Evolutionary conservation across 1,284 basidiomycete genomes (phyloP), one percentile per base, ranked within the genome.

Genomic region (Exobasidium cylindrosporum): DNA sequence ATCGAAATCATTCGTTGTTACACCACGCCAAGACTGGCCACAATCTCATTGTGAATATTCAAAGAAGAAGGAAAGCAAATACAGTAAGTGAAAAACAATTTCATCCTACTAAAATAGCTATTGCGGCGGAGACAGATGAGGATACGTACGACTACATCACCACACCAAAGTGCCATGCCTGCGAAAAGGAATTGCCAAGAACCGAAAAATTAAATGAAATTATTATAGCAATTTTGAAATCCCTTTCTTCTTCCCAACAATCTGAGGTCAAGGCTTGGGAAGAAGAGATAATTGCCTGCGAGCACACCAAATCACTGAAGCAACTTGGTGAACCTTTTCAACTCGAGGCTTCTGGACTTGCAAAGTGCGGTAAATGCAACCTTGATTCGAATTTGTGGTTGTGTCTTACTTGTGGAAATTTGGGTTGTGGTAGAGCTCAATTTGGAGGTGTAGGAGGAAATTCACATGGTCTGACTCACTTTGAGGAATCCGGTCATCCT

Each of bases 241-340:
- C 92, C 0, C 83, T 92, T 70, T 92, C 92, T 0, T 95, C 92
- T 0, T 89, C 91, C 0, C 89, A 92, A 58, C 89, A 93, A 76
- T 91, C 88, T 0, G 93, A 97, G 77, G 91, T 99, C 61, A 90
- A 97, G 81, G 91, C 94, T 1, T 99, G 96, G 95, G 92, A 96
- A 77, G 93, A 97, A 81, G 95, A 97, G 77, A 89, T 97, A 31
- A 76, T 84, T 0, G 81, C 90, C 2, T 98, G 95, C 83, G 87
- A 91, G 75, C 95, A 98, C 75, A 90, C 92, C 0, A 82, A 89
- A 7, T 86, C 86, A 13, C 84, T 98, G 0, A 83, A 89, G 56
- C 94, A 61, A 61, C 68, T 66, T 0, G 70, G 62, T 2, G 68
- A 66, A n/a, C 60, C 66, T 13, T 59, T 54, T 49, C 63, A 64